Conservation (phyloP, 1,139 yeast genomes). For the Arxiozyma heterogenica region DNA sequence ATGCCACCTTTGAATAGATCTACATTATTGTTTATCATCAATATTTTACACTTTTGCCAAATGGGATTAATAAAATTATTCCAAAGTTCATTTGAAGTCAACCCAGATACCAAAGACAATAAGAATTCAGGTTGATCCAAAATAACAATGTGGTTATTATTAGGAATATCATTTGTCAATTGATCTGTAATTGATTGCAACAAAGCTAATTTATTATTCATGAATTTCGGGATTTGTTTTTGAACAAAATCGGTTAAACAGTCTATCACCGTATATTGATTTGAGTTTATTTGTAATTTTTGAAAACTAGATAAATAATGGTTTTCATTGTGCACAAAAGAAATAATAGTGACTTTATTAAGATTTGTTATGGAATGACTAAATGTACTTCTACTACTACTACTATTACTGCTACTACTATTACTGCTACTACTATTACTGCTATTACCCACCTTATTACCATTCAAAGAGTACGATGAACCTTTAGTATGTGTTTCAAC, state of each 20-base stretch:
- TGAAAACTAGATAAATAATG: slow-evolving; percentile 16
- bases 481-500: slow-evolving; percentile 30
- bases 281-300: slow-evolving; percentile 17
- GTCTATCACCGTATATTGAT: slow-evolving; percentile 17
- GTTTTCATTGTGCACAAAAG: slow-evolving; percentile 23
- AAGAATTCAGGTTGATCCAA: slow-evolving; percentile 30
- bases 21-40: slow-evolving; percentile 20
- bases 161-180: slow-evolving; percentile 10
- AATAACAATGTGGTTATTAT: slow-evolving; percentile 13
- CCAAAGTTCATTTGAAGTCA: slow-evolving; percentile 24
- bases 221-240: slow-evolving; percentile 28
- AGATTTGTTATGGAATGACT: background rate
- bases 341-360: slow-evolving; percentile 16
- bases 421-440: slow-evolving; percentile 2
- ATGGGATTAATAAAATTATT: slow-evolving; percentile 23
- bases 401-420: background rate
- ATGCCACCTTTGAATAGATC: slow-evolving; percentile 10
- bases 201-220: slow-evolving; percentile 7
- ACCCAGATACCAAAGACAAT: slow-evolving; percentile 19
- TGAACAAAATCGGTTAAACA: slow-evolving; percentile 21
- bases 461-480: slow-evolving; percentile 19
- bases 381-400: slow-evolving; percentile 4
- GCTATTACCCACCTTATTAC: background rate
- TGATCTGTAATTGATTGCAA: slow-evolving; percentile 14
- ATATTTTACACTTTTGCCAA: slow-evolving; percentile 18